A percentile compares a stretch with the other conserved stretches of the same genome.
Conservation (phyloP, 768 basidiomycete species). For the button mushroom (Agaricus bisporus) region DNA sequence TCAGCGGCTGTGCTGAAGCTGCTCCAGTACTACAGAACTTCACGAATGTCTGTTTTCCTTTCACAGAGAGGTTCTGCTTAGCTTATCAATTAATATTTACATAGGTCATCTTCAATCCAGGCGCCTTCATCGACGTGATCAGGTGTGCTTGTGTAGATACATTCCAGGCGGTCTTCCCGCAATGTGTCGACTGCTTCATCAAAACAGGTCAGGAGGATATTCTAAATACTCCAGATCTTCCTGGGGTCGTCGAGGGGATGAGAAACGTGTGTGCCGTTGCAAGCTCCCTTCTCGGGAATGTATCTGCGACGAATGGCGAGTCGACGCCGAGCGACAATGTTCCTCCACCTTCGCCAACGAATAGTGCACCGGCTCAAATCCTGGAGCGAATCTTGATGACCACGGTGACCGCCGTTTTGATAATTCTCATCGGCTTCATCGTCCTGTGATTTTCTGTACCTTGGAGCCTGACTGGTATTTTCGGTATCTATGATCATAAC, state of each 20-base stretch:
- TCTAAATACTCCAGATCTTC: conserved; percentile 39
- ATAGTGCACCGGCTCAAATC: background rate
- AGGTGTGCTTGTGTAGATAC: conserved; percentile 54
- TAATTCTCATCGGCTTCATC: background rate
- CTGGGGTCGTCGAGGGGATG: conserved; percentile 43
- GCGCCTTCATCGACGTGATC: conserved; percentile 55
- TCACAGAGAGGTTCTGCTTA: background rate
- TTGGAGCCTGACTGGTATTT: background rate
- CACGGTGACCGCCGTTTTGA: background rate
- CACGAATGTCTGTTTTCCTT: conserved; percentile 32
- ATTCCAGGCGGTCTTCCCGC: conserved; percentile 44
- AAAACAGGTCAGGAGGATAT: conserved; percentile 51
- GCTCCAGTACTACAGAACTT: conserved; percentile 53
- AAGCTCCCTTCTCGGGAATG: conserved; percentile 48
- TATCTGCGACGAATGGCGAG: conserved; percentile 33
- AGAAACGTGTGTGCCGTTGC: conserved; percentile 45
- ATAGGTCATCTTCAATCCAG: conserved; percentile 60
- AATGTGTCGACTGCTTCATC: conserved; percentile 65
- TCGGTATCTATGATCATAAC: background rate
- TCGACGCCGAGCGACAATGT: conserved; percentile 1
- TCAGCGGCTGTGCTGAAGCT: conserved; percentile 53
- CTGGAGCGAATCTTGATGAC: background rate
- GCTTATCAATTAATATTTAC: background rate
- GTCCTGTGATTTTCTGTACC: background rate
- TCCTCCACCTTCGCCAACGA: background rate